Conservation (phyloP, 2,329 filamentous ascomycete species). For the Chaetomium olivaceum region DNA sequence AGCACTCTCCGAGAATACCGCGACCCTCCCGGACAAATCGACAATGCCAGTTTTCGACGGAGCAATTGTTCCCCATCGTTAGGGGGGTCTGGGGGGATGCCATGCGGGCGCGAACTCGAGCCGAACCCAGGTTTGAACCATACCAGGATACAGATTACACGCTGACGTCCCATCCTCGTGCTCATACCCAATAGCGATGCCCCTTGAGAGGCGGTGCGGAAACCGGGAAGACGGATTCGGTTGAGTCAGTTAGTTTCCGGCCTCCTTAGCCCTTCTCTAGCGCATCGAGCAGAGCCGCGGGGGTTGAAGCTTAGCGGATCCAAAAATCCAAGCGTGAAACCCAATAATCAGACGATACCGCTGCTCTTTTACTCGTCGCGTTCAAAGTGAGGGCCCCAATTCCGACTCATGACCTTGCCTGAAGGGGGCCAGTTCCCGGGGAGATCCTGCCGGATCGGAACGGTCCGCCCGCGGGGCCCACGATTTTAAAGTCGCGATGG, state of each 20-base stretch:
- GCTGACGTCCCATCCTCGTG: not conserved
- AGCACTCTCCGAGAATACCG: not conserved
- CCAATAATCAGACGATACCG: not conserved
- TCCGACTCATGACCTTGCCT: not conserved
- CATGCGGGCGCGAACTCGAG: too few relatives aligned
- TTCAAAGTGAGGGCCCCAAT: not conserved
- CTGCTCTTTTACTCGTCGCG: not conserved
- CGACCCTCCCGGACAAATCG: not conserved
- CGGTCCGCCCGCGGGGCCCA: not conserved
- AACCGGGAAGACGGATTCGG: not conserved
- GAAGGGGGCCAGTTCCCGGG: not conserved
- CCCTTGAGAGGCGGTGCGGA: not conserved
- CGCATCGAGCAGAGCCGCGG: not conserved
- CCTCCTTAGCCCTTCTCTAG: not conserved
- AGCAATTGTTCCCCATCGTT: not conserved
- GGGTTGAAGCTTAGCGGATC: not conserved
- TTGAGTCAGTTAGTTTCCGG: not conserved
- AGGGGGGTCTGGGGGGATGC: too few relatives aligned
- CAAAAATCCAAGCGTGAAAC: not conserved
- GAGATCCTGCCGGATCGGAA: conserved; percentile 14
- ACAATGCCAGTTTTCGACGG: not conserved
- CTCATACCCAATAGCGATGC: not conserved
- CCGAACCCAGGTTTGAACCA: too few relatives aligned
- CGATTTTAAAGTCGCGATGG: not conserved
- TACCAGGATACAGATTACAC: not conserved